Evolutionary conservation across 2,329 filamentous ascomycete genomes (phyloP).

Genomic region (Elsinoe necatrix): DNA sequence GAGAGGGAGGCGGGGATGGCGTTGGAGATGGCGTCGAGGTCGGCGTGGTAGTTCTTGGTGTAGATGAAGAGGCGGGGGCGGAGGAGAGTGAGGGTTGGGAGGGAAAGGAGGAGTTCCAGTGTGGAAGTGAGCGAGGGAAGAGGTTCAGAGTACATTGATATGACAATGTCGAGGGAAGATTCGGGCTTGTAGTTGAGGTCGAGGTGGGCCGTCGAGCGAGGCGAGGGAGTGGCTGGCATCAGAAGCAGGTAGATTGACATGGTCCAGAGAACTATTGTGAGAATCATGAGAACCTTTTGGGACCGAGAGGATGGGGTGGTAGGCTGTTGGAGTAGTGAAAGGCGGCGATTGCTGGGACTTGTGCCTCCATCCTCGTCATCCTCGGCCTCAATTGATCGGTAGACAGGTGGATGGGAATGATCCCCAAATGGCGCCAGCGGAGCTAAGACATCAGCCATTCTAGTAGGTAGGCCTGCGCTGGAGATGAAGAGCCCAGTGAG

Average conservation of each 20-base stretch:
- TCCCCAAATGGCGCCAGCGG: background rate
- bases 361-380: background rate
- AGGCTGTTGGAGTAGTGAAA: background rate
- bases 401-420: background rate
- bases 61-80: constrained; percentile 27
- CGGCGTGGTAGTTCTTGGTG: constrained; percentile 26
- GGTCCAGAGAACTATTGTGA: constrained; percentile 1
- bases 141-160: constrained; percentile 34
- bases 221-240: background rate
- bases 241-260: background rate
- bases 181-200: constrained; percentile 23
- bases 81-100: constrained; percentile 20
- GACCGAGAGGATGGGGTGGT: background rate
- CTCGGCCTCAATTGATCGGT: background rate
- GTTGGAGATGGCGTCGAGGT: constrained; percentile 21
- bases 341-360: background rate
- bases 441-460: background rate
- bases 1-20: constrained; percentile 23
- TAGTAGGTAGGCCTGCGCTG: background rate
- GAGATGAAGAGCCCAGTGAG: background rate
- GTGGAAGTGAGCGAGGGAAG: constrained; percentile 23
- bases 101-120: constrained; percentile 21
- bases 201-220: constrained; percentile 14
- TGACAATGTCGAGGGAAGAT: constrained; percentile 27
- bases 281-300: background rate